These are phyloP conservation scores for Termitomyces sp. DNA, from an alignment of 768 basidiomycete genomes.

Conservation along the genomic window DNA sequence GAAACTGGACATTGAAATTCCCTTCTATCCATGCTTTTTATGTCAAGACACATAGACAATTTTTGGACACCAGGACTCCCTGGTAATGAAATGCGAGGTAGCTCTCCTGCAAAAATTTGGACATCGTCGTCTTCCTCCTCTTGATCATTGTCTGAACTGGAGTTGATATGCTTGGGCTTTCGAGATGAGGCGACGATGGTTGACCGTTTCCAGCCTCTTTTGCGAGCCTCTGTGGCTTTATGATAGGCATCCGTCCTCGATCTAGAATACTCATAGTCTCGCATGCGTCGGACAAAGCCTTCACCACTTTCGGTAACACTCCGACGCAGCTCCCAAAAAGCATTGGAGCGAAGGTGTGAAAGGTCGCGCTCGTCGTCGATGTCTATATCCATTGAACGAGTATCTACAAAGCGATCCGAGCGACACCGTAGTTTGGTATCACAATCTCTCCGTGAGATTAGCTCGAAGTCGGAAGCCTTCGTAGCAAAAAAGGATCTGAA, in stretches of 20 bases:
- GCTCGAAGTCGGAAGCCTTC: conserved; percentile 42
- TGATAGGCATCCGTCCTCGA: conserved; percentile 32
- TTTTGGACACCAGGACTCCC: conserved; percentile 22
- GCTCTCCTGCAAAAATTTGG: conserved; percentile 45
- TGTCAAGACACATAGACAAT: conserved; percentile 39
- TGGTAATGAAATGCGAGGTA: conserved; percentile 16
- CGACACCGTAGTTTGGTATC: conserved; percentile 9
- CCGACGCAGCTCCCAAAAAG: conserved; percentile 59
- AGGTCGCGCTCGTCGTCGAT: conserved; percentile 18
- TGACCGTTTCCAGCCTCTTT: conserved; percentile 36
- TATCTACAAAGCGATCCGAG: conserved; percentile 13
- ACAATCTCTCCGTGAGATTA: conserved; percentile 27
- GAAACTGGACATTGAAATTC: neutral
- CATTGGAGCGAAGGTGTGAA: conserved; percentile 47
- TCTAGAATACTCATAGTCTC: conserved; percentile 57
- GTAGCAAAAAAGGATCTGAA: conserved; percentile 32
- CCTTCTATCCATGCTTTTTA: conserved; percentile 30
- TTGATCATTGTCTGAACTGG: conserved; percentile 19
- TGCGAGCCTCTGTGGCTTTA: conserved; percentile 32
- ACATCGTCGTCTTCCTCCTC: conserved; percentile 51
- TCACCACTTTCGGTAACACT: conserved; percentile 62
- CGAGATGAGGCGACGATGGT: conserved; percentile 16
- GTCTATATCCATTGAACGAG: conserved; percentile 11
- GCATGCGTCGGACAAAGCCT: conserved; percentile 66
- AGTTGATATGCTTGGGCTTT: conserved; percentile 15